Evolutionary conservation across 495 filamentous ascomycete species (phyloP).

Genomic region (Trypethelium eluteriae): DNA sequence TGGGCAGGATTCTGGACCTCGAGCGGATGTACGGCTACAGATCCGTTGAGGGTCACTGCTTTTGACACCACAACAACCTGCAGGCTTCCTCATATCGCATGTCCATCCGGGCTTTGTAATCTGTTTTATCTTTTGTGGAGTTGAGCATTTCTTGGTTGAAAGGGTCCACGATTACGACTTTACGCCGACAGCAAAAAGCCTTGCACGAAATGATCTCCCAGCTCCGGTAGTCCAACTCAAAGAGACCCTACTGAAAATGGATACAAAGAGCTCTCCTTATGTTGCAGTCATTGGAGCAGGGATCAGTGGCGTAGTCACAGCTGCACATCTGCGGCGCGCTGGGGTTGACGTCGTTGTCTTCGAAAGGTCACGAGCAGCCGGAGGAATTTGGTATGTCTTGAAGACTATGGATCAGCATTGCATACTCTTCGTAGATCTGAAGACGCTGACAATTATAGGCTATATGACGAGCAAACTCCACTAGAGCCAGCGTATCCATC

Average conservation of each 20-base stretch:
- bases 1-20: not conserved
- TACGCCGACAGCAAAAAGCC: not conserved
- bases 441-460: slow-evolving; percentile 28
- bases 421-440: not conserved
- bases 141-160: not conserved
- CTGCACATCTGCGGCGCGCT: slow-evolving; percentile 52
- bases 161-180: not conserved
- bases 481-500: slow-evolving; percentile 53
- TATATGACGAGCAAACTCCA: slow-evolving; percentile 52
- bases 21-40: not conserved
- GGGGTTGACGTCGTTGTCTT: slow-evolving; percentile 58
- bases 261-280: not conserved
- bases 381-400: slow-evolving; percentile 54
- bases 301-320: slow-evolving; percentile 57
- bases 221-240: no score
- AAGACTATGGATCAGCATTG: not conserved
- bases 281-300: slow-evolving; percentile 66
- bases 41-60: no score
- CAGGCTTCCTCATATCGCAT: not conserved
- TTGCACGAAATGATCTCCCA: no score
- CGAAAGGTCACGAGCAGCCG: slow-evolving; percentile 50
- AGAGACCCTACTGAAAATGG: not conserved
- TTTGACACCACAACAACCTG: no score
- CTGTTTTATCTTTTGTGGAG: not conserved
- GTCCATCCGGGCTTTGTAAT: not conserved